phyloP scores from a whole-genome alignment of 192 early-diverging fungal genomes.

The Entrophospora sp. region DNA sequence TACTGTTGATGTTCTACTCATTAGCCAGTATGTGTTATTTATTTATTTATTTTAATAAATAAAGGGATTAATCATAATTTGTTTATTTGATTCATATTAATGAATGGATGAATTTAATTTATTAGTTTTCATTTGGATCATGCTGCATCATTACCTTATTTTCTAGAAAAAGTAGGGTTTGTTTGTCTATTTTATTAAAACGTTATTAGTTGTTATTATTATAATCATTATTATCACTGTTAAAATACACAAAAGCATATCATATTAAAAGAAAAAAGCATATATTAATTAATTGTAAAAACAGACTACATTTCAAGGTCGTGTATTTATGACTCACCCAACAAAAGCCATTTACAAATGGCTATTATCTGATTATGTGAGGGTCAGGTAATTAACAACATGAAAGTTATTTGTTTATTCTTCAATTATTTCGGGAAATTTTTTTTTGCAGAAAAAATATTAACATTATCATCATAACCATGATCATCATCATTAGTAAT shows the following conservation, averaged over 20 bases:
- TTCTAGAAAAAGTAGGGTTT: constrained; percentile 75
- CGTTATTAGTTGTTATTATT: too few species aligned
- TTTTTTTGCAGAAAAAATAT: too few species aligned
- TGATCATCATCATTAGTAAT: too few species aligned
- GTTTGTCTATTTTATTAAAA: not conserved
- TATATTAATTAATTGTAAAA: not conserved
- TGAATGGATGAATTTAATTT: too few species aligned
- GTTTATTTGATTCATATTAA: too few species aligned
- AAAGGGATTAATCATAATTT: not conserved
- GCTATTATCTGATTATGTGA: constrained; percentile 90
- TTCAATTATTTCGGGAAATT: too few species aligned
- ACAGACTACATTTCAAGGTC: constrained; percentile 89
- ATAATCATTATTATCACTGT: too few species aligned
- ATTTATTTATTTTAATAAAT: too few species aligned
- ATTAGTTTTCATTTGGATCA: constrained; percentile 97
- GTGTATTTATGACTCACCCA: constrained; percentile 98
- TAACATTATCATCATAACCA: not conserved
- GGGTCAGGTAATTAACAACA: constrained; percentile 58
- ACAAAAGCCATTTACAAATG: constrained; percentile 98
- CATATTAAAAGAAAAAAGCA: too few species aligned
- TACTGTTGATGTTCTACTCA: constrained; percentile 78
- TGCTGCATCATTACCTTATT: constrained; percentile 91
- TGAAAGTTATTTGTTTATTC: too few species aligned
- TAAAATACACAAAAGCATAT: too few species aligned
- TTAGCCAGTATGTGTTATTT: constrained; percentile 82